Evolutionary conservation across 2,329 filamentous ascomycete genomes (phyloP).

Genomic region (Kalaharituber pfeilii): DNA sequence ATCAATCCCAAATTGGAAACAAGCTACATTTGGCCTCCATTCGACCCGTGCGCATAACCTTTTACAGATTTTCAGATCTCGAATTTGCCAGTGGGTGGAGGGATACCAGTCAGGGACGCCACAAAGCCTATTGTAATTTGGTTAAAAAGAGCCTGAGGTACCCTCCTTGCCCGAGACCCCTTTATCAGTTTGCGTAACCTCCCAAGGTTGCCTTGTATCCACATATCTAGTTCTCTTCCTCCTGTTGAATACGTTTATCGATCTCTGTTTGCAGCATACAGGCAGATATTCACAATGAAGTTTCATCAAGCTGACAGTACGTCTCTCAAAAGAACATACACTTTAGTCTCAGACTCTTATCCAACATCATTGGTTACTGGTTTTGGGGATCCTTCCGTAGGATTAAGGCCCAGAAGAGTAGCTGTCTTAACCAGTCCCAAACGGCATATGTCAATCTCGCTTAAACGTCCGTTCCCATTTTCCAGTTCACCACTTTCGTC

Average conservation of each 20-base stretch:
- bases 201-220: not conserved
- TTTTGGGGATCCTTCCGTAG: not conserved
- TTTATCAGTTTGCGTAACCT: not conserved
- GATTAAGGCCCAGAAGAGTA: not conserved
- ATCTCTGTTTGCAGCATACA: too few relatives aligned
- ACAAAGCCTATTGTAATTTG: not conserved
- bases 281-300: not conserved
- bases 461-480: constrained; percentile 19
- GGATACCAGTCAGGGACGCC: not conserved
- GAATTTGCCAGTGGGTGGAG: not conserved
- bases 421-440: not conserved
- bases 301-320: constrained; percentile 12
- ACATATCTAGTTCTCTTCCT: not conserved
- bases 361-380: not conserved
- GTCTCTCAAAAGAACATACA: constrained; percentile 17
- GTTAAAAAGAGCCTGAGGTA: not conserved
- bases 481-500: constrained; percentile 16
- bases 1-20: not conserved
- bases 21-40: not conserved
- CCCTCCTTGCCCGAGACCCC: not conserved
- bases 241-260: not conserved
- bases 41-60: not conserved
- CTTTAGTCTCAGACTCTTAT: constrained; percentile 15
- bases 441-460: constrained; percentile 19
- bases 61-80: not conserved